These are phyloP conservation scores for Iris macrosiphon DNA, from an alignment of 106 monocot genomes.

Conservation along the genomic window DNA sequence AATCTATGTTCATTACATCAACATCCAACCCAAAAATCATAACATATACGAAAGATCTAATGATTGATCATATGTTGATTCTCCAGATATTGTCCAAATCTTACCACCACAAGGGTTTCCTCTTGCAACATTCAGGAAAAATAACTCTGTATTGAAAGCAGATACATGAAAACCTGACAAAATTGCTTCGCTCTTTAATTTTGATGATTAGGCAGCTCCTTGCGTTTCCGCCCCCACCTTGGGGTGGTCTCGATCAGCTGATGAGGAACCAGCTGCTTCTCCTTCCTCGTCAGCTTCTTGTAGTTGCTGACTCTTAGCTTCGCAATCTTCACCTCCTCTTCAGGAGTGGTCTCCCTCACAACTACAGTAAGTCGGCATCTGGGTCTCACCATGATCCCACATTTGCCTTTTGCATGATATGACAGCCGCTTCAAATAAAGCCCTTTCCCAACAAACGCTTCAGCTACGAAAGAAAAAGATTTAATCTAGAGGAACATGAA, in stretches of 20 bases:
- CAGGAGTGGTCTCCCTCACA: slow-evolving; percentile 78
- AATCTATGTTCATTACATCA: no score
- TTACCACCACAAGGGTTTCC: no score
- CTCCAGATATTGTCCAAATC: no score
- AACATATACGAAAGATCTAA: no score
- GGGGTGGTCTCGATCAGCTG: slow-evolving; percentile 86
- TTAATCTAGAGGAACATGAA: not conserved
- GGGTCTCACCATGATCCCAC: slow-evolving; percentile 87
- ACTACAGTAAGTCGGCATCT: slow-evolving; percentile 82
- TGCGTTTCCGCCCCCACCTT: slow-evolving; percentile 63
- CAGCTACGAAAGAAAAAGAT: slow-evolving; percentile 28
- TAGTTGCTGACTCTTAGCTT: slow-evolving; percentile 85
- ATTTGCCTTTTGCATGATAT: slow-evolving; percentile 84
- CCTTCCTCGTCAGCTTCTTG: slow-evolving; percentile 76
- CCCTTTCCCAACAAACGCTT: slow-evolving; percentile 96
- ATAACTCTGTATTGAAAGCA: no score
- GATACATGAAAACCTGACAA: no score
- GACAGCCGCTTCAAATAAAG: slow-evolving; percentile 76
- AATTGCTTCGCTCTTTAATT: no score
- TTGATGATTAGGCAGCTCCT: slow-evolving; percentile 7
- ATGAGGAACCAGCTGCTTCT: slow-evolving; percentile 85
- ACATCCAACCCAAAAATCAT: no score
- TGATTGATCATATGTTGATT: no score
- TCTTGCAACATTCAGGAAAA: no score
- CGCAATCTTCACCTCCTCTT: slow-evolving; percentile 93